A percentile compares a stretch with the other conserved stretches of the same genome.
phyloP scores from a whole-genome alignment of 345 rosid genomes.

The Nephelium lappaceum region DNA sequence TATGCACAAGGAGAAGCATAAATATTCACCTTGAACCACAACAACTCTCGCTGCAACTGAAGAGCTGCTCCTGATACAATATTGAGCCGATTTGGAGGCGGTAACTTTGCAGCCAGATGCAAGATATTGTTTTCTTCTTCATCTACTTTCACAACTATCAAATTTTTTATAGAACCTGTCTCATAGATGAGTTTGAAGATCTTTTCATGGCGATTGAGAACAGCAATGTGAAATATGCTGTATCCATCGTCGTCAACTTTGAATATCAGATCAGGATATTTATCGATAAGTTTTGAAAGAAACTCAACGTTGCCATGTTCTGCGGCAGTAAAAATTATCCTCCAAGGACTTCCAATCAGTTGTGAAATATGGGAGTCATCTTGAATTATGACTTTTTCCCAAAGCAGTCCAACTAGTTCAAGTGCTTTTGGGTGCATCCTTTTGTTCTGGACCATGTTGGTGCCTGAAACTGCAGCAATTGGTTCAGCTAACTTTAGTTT shows the following conservation, averaged over 20 bases:
- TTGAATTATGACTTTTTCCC: not conserved
- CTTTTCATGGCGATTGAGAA: slow-evolving; percentile 16
- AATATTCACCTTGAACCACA: slow-evolving; percentile 28
- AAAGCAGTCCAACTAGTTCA: not conserved
- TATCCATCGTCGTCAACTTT: not conserved
- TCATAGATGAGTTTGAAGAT: slow-evolving; percentile 23
- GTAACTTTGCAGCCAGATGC: slow-evolving; percentile 27
- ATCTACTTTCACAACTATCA: slow-evolving; percentile 12
- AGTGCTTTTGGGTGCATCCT: not conserved
- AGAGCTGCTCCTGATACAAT: slow-evolving; percentile 32
- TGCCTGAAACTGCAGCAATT: not conserved
- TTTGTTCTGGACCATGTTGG: not conserved
- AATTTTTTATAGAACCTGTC: slow-evolving; percentile 11
- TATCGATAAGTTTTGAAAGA: not conserved
- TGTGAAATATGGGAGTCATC: not conserved
- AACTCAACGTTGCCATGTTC: not conserved
- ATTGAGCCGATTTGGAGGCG: slow-evolving; percentile 18
- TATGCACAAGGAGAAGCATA: not conserved
- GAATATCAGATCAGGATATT: not conserved
- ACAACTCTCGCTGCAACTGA: slow-evolving; percentile 22
- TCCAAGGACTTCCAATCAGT: not conserved
- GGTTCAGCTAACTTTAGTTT: not conserved
- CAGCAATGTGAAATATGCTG: slow-evolving; percentile 30
- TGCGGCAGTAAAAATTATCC: not conserved
- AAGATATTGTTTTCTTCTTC: slow-evolving; percentile 17